phyloP scores from a whole-genome alignment of 1,139 yeast genomes.

The Hanseniaspora uvarum region DNA sequence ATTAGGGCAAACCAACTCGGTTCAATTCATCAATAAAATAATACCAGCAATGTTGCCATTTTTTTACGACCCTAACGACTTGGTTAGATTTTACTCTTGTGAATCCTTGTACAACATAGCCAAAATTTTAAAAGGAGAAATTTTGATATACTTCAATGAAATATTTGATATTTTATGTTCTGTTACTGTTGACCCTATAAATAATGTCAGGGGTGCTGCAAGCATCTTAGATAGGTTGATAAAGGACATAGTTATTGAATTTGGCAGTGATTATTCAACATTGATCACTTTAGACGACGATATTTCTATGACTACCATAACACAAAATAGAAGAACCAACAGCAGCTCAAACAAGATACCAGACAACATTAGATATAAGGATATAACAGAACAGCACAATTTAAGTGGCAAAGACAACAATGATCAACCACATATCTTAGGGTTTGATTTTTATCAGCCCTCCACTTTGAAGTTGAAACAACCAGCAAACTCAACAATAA shows the following conservation, averaged over 20 bases:
- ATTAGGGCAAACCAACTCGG: slow-evolving; percentile 58
- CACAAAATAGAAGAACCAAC: slow-evolving; percentile 26
- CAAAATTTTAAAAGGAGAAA: slow-evolving; percentile 93
- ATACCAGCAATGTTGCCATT: slow-evolving; percentile 91
- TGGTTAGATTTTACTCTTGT: slow-evolving; percentile 94
- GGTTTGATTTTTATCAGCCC: slow-evolving; percentile 57
- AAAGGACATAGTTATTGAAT: slow-evolving; percentile 91
- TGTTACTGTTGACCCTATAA: slow-evolving; percentile 83
- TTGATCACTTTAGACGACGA: slow-evolving; percentile 50
- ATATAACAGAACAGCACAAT: slow-evolving; percentile 10
- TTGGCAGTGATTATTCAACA: slow-evolving; percentile 85
- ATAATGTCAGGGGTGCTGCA: slow-evolving; percentile 91
- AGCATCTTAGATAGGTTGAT: slow-evolving; percentile 81
- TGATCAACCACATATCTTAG: slow-evolving; percentile 22
- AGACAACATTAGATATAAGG: slow-evolving; percentile 10
- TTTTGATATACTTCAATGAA: slow-evolving; percentile 80
- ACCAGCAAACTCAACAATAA: slow-evolving; percentile 48
- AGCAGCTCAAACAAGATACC: slow-evolving; percentile 35
- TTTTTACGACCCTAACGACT: slow-evolving; percentile 91
- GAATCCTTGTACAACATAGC: slow-evolving; percentile 94
- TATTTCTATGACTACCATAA: slow-evolving; percentile 40
- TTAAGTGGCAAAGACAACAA: not conserved
- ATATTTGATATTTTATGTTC: slow-evolving; percentile 86
- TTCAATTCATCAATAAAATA: slow-evolving; percentile 68
- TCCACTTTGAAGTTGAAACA: slow-evolving; percentile 32